Evolutionary conservation across 2,329 filamentous ascomycete genomes (phyloP).

Genomic region (Talaromyces piceae): DNA sequence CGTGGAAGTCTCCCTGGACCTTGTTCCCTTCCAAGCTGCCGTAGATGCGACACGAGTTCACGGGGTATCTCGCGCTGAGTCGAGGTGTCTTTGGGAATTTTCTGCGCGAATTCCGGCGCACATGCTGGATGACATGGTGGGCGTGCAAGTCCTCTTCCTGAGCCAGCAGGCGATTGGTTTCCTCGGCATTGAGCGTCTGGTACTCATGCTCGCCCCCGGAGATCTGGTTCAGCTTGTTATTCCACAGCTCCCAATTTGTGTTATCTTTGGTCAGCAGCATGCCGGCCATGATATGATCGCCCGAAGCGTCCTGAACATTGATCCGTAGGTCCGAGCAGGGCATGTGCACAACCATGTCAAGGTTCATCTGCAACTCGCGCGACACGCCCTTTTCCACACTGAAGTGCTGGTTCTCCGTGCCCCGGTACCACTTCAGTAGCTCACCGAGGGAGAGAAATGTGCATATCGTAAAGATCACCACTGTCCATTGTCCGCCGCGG

Average conservation of each 20-base stretch:
- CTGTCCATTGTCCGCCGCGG: slow-evolving; percentile 88
- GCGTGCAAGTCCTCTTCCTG: slow-evolving; percentile 72
- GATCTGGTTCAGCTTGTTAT: slow-evolving; percentile 56
- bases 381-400: slow-evolving; percentile 87
- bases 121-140: slow-evolving; percentile 75
- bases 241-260: slow-evolving; percentile 79
- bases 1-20: slow-evolving; percentile 96
- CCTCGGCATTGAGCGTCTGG: slow-evolving; percentile 53
- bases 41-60: slow-evolving; percentile 80
- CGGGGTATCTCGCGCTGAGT: slow-evolving; percentile 46
- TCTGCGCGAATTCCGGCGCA: slow-evolving; percentile 58
- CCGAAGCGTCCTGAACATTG: slow-evolving; percentile 93
- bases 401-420: slow-evolving; percentile 80
- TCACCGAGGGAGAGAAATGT: slow-evolving; percentile 70
- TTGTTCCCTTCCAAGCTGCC: slow-evolving; percentile 90
- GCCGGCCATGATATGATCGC: slow-evolving; percentile 82
- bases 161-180: slow-evolving; percentile 41
- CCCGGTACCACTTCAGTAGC: slow-evolving; percentile 72
- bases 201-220: slow-evolving; percentile 54
- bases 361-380: slow-evolving; percentile 83
- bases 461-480: slow-evolving; percentile 70
- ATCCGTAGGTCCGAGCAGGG: slow-evolving; percentile 79
- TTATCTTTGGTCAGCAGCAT: slow-evolving; percentile 64
- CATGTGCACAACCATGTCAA: slow-evolving; percentile 91
- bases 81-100: slow-evolving; percentile 68